phyloP scores from a whole-genome alignment of 805 yeast genomes.

The Candida saitoana region DNA sequence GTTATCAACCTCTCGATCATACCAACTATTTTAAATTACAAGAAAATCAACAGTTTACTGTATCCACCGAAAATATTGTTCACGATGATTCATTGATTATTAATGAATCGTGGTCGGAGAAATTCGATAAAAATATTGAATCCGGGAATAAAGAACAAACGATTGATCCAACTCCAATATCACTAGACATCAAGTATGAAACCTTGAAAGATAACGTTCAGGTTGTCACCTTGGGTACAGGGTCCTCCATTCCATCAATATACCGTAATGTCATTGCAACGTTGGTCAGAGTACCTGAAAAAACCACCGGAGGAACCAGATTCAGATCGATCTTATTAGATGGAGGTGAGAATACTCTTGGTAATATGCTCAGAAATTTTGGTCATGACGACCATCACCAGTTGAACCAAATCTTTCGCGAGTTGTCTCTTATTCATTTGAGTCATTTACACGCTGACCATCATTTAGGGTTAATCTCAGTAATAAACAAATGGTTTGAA shows the following conservation, averaged over 20 bases:
- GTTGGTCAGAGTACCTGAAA: conserved; percentile 64
- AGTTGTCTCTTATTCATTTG: conserved; percentile 62
- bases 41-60: conserved; percentile 25
- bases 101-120: conserved; percentile 22
- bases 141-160: conserved; percentile 15
- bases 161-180: conserved; percentile 15
- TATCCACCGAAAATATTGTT: conserved; percentile 20
- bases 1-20: conserved; percentile 12
- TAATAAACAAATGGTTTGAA: conserved; percentile 66
- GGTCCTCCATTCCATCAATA: conserved; percentile 83
- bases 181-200: conserved; percentile 14
- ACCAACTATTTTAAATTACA: conserved; percentile 21
- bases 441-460: conserved; percentile 98
- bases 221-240: conserved; percentile 81
- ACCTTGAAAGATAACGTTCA: conserved; percentile 54
- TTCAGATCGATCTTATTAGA: conserved; percentile 63
- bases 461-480: conserved; percentile 75
- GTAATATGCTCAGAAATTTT: conserved; percentile 61
- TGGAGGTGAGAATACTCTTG: conserved; percentile 93
- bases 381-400: conserved; percentile 42
- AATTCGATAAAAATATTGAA: conserved; percentile 28
- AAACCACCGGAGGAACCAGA: conserved; percentile 13
- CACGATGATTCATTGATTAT: conserved; percentile 17
- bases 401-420: conserved; percentile 44
- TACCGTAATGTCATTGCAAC: conserved; percentile 83